Percentiles rank a stretch among this genome's conserved stretches.
Conservation (phyloP, 2,329 filamentous ascomycete genomes). For the Cladophialophora chaetospira region DNA sequence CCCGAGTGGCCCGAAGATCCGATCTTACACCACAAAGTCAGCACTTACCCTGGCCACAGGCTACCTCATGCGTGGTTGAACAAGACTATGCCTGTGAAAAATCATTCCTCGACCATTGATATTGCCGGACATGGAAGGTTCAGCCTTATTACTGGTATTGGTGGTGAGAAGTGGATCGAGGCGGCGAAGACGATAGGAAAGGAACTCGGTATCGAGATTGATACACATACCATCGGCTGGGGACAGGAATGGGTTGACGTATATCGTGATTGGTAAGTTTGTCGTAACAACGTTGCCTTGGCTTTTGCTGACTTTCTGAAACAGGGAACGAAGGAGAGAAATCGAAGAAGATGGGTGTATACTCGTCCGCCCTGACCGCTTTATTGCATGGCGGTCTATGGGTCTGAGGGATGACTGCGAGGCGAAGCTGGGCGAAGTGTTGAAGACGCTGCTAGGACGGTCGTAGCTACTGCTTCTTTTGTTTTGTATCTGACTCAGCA, state of each 20-base stretch:
- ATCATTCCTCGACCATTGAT: slow-evolving; percentile 60
- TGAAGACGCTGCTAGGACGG: slow-evolving; percentile 23
- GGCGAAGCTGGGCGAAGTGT: slow-evolving; percentile 17
- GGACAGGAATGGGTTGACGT: slow-evolving; percentile 63
- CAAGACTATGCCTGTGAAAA: slow-evolving; percentile 44
- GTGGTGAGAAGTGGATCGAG: slow-evolving; percentile 56
- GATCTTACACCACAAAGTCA: slow-evolving; percentile 48
- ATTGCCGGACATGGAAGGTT: slow-evolving; percentile 60
- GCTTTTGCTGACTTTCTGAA: slow-evolving; percentile 46
- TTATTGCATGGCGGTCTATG: slow-evolving; percentile 56
- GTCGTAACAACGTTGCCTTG: neutral
- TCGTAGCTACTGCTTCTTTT: slow-evolving; percentile 3
- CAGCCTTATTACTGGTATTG: slow-evolving; percentile 56
- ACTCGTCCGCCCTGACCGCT: slow-evolving; percentile 61
- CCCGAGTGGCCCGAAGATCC: slow-evolving; percentile 40
- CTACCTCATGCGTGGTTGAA: slow-evolving; percentile 67
- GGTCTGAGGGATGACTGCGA: slow-evolving; percentile 19
- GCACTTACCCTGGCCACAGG: slow-evolving; percentile 61
- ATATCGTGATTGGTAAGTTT: slow-evolving; percentile 60
- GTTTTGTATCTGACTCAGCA: neutral
- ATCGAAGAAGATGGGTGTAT: slow-evolving; percentile 62
- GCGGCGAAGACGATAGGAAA: slow-evolving; percentile 48
- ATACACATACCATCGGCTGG: slow-evolving; percentile 57
- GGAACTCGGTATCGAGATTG: slow-evolving; percentile 51
- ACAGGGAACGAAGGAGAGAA: slow-evolving; percentile 47